These are phyloP conservation scores for Podospora conica DNA, from an alignment of 495 filamentous ascomycete species.

Conservation along the genomic window DNA sequence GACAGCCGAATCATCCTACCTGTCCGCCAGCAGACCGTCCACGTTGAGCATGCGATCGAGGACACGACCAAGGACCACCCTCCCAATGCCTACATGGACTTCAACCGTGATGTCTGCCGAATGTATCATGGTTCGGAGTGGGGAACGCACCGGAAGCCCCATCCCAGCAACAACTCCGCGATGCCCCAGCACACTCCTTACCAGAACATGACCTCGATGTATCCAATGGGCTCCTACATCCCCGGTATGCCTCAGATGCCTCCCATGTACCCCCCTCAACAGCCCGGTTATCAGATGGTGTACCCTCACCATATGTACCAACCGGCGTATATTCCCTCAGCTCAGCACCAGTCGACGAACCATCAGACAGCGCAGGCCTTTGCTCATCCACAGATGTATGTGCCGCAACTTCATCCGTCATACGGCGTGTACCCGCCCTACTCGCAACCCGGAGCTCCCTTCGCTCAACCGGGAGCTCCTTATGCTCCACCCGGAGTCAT, in stretches of 20 bases:
- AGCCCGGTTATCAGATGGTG: neutral
- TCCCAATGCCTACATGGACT: slow-evolving; percentile 47
- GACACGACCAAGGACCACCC: slow-evolving; percentile 33
- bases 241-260: neutral
- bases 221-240: neutral
- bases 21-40: slow-evolving; percentile 30
- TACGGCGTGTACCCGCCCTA: neutral
- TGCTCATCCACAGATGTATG: neutral
- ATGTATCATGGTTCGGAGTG: slow-evolving; percentile 46
- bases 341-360: neutral
- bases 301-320: neutral
- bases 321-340: neutral
- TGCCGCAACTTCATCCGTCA: neutral
- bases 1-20: slow-evolving; percentile 26
- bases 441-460: neutral
- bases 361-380: neutral
- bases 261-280: neutral
- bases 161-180: neutral
- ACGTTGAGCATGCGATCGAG: slow-evolving; percentile 41
- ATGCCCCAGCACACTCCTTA: neutral
- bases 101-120: slow-evolving; percentile 32
- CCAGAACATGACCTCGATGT: neutral
- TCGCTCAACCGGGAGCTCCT: neutral
- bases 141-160: slow-evolving; percentile 23
- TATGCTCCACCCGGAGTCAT: neutral